Percentiles rank a stretch among this genome's conserved stretches.
These are phyloP conservation scores for Sclerotinia spermophila DNA, from an alignment of 2,329 filamentous ascomycete species.

Conservation along the genomic window DNA sequence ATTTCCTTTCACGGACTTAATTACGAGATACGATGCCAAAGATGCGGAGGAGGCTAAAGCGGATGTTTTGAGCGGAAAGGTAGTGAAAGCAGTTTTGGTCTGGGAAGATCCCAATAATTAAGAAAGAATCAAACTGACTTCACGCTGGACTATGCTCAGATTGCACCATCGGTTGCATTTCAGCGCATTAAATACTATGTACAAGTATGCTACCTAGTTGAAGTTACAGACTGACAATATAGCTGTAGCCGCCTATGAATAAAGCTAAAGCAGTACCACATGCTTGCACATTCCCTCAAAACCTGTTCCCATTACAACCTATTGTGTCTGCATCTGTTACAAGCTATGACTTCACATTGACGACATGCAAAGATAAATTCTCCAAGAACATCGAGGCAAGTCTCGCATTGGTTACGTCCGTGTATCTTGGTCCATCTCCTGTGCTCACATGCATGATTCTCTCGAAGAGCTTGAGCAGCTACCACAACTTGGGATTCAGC, in stretches of 20 bases:
- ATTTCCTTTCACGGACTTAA: slow-evolving; percentile 28
- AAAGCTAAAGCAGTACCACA: background rate
- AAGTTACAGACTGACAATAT: background rate
- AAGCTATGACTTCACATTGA: slow-evolving; percentile 45
- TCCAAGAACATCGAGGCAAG: slow-evolving; percentile 40
- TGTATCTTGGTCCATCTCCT: slow-evolving; percentile 36
- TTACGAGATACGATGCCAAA: slow-evolving; percentile 22
- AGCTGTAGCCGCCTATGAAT: background rate
- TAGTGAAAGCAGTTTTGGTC: slow-evolving; percentile 24
- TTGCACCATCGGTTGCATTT: too few species aligned
- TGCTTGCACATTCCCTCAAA: background rate
- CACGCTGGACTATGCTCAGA: too few species aligned
- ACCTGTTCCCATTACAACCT: slow-evolving; percentile 28
- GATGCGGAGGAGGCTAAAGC: slow-evolving; percentile 26
- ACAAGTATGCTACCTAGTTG: background rate
- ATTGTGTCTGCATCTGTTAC: slow-evolving; percentile 45
- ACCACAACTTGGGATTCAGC: slow-evolving; percentile 37
- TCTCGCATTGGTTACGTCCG: slow-evolving; percentile 42
- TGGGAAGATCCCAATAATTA: slow-evolving; percentile 8
- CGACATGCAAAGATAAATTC: slow-evolving; percentile 46
- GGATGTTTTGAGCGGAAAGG: slow-evolving; percentile 23
- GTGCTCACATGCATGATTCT: slow-evolving; percentile 44
- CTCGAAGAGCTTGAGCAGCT: slow-evolving; percentile 30
- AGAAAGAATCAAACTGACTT: too few species aligned
- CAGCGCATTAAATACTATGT: background rate